Base-by-base conservation (phyloP, 306 rosid genomes). In the Glycine soja region DNA sequence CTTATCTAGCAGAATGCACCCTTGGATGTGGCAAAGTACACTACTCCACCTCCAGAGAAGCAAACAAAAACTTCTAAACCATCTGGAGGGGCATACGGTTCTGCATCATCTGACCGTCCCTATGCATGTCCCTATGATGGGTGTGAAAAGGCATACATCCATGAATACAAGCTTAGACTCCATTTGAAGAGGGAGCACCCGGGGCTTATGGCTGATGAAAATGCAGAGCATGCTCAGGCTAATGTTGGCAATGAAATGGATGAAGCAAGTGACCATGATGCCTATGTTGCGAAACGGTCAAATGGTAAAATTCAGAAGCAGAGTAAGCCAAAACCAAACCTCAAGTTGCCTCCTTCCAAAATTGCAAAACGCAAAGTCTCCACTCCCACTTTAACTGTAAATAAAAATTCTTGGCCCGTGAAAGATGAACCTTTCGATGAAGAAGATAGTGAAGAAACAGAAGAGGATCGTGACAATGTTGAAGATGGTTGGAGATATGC, bases 401-500 rank as follows among this genome's bases (percentile, higher is more conserved):
- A 77, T 59, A 95, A 95, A 79, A 95, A 89, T 47, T 82, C 93
- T 40, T 95, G 99, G 99, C 88, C 93, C 0, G 88, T 82, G 74
- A 91, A 91, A 84, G 97, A 89, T 34, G 98, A 93, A 73, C 78
- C 80, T 24, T 91, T 66, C 1, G 95, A 94, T 77, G 97, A 92
- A 83, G 97, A 92, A 85, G 99, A 95, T 66, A 95, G 98, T n/a
- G 99, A 95, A 90, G 99, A 95, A 86, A 95, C 99, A 0, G 99
- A 95, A 79, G 98, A 95, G 85, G 98, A 95, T 81, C 93, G 97
- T 3, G 97, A 95, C 79, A 93, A 93, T 57, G 91, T 89, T 69
- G 97, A 95, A 83, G 97, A 93, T 51, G 97, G 98, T 63, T 93
- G 98, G 99, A 90, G 97, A 84, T 92, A 82, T 19, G 87, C 88